phyloP scores from a whole-genome alignment of 2,329 filamentous ascomycete species.

The Cercospora sp. region DNA sequence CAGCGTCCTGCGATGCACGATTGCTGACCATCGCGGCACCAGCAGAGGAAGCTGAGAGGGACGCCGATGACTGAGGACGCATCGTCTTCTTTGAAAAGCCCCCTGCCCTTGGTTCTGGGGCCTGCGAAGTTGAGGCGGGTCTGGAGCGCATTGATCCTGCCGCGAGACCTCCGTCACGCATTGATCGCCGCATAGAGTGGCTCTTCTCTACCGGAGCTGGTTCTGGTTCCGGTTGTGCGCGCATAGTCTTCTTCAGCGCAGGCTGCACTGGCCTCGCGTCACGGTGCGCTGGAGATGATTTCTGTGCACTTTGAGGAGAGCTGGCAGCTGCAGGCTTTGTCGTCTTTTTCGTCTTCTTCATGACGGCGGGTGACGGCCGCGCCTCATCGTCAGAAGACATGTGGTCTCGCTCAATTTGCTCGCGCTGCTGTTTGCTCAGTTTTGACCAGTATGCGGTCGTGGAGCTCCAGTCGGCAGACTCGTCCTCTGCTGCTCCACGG shows the following conservation, averaged over 20 bases:
- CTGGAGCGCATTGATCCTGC: slow-evolving; percentile 34
- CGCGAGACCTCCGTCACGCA: slow-evolving; percentile 39
- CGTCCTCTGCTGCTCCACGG: background rate
- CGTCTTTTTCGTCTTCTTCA: slow-evolving; percentile 46
- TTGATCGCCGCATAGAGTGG: slow-evolving; percentile 42
- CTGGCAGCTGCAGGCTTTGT: slow-evolving; percentile 24
- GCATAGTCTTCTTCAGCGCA: slow-evolving; percentile 45
- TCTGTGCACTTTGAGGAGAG: slow-evolving; percentile 13
- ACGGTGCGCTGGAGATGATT: slow-evolving; percentile 21
- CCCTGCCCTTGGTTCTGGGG: slow-evolving; percentile 16
- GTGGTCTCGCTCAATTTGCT: slow-evolving; percentile 60
- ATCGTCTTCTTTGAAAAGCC: slow-evolving; percentile 25
- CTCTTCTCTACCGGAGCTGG: slow-evolving; percentile 26
- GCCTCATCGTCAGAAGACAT: slow-evolving; percentile 36
- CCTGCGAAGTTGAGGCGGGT: slow-evolving; percentile 23
- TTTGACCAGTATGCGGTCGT: slow-evolving; percentile 71
- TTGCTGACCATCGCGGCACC: slow-evolving; percentile 23
- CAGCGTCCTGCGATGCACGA: slow-evolving; percentile 21
- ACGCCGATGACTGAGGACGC: slow-evolving; percentile 23
- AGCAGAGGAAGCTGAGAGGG: slow-evolving; percentile 24
- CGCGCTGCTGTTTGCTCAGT: slow-evolving; percentile 62
- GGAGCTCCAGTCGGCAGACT: slow-evolving; percentile 60
- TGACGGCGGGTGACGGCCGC: slow-evolving; percentile 32
- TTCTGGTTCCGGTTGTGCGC: slow-evolving; percentile 32
- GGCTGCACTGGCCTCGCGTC: slow-evolving; percentile 43